Conservation (phyloP, 2,329 filamentous ascomycete species). For the Emericellopsis cladophorae region DNA sequence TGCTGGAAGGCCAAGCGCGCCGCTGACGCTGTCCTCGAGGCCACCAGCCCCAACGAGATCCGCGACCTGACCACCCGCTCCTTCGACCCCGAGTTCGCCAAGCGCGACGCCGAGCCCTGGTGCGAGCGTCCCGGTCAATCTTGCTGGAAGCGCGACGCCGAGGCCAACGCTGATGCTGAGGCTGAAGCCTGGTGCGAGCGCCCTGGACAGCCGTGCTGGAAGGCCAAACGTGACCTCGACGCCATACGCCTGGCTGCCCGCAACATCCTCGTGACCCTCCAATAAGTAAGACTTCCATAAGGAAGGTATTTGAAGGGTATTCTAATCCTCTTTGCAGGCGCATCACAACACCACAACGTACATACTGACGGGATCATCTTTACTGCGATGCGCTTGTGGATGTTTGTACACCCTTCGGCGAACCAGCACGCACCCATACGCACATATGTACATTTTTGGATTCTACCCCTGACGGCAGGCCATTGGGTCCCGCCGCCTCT, state of each 20-base stretch:
- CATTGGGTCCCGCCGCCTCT: too few species aligned
- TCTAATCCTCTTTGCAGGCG: too few species aligned
- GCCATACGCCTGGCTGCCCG: conserved; percentile 10
- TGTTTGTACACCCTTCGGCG: too few species aligned
- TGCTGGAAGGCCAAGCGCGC: conserved; percentile 26
- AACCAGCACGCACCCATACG: too few species aligned
- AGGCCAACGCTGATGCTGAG: conserved; percentile 19
- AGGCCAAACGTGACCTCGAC: conserved; percentile 19
- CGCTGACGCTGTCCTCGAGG: conserved; percentile 20
- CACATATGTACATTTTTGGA: too few species aligned
- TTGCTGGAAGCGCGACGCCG: conserved; percentile 26
- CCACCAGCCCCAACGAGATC: conserved; percentile 5
- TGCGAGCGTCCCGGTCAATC: conserved; percentile 10
- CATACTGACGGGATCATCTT: too few species aligned
- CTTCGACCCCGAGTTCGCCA: conserved; percentile 12
- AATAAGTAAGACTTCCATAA: conserved; percentile 7
- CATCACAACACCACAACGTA: too few species aligned
- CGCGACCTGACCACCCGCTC: conserved; percentile 15
- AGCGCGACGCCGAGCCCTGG: conserved; percentile 11
- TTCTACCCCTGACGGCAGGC: too few species aligned
- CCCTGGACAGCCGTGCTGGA: conserved; percentile 11
- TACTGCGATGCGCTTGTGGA: too few species aligned
- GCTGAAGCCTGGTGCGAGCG: conserved; percentile 10
- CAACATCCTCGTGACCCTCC: conserved; percentile 10
- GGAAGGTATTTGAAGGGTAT: too few species aligned